A percentile compares a stretch with the other conserved stretches of the same genome.
Conservation (phyloP, 2,329 filamentous ascomycete species). For the Pseudocercospora fuligena region DNA sequence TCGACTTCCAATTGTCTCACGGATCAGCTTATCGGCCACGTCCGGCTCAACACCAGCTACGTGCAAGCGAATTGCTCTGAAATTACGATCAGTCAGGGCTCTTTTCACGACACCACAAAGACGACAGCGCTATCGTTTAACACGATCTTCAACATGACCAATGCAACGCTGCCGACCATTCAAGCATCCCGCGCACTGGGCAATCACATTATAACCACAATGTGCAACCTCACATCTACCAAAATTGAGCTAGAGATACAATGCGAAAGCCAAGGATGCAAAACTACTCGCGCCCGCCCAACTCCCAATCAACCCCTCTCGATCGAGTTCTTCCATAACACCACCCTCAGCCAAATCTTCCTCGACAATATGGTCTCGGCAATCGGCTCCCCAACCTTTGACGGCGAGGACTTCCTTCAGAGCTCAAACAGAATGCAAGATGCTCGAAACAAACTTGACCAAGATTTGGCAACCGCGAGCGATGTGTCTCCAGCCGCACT, state of each 20-base stretch:
- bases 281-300: background rate
- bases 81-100: background rate
- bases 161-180: background rate
- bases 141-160: constrained; percentile 10
- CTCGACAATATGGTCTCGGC: constrained; percentile 6
- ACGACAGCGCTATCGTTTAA: constrained; percentile 1
- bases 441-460: background rate
- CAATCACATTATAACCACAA: background rate
- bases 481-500: background rate
- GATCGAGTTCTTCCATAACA: constrained; percentile 3
- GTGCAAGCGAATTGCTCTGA: constrained; percentile 8
- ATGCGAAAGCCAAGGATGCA: background rate
- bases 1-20: background rate
- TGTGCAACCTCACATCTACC: constrained; percentile 5
- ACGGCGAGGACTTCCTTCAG: constrained; percentile 5
- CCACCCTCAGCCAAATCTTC: constrained; percentile 6
- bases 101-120: background rate
- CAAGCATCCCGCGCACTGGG: background rate
- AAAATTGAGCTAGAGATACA: background rate
- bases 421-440: background rate
- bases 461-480: background rate
- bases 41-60: constrained; percentile 6
- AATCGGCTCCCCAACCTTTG: background rate
- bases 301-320: background rate
- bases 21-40: constrained; percentile 1